Percentiles rank a stretch among this genome's conserved stretches.
Evolutionary conservation across 176 grass and related monocot genomes (phyloP).

Genomic region (Oryza brachyantha): DNA sequence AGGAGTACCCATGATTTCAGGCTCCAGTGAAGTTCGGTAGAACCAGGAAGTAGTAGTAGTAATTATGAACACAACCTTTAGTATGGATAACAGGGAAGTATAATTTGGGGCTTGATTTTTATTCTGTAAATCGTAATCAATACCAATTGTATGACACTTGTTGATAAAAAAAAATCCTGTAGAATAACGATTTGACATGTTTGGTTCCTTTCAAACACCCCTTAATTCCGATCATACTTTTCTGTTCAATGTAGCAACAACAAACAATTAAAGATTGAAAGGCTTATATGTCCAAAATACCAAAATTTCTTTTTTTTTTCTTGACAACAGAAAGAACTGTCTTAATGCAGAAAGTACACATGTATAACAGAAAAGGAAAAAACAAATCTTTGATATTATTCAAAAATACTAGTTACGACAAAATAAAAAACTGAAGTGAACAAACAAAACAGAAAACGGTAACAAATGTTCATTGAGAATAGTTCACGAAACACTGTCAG

Average conservation of each 20-base stretch:
- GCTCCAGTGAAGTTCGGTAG: background rate
- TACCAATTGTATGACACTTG: background rate
- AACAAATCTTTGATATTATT: background rate
- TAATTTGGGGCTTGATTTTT: background rate
- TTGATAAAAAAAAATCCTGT: background rate
- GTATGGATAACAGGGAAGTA: background rate
- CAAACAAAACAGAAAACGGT: background rate
- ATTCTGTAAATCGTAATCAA: background rate
- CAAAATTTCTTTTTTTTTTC: too few species aligned
- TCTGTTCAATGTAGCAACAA: background rate
- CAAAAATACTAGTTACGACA: background rate
- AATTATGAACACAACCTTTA: background rate
- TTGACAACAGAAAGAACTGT: too few species aligned
- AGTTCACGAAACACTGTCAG: too few species aligned
- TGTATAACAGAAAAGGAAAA: background rate
- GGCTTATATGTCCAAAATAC: background rate
- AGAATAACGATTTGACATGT: background rate
- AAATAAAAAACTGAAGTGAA: background rate
- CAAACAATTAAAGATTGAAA: background rate
- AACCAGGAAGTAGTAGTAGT: background rate
- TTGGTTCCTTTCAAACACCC: background rate
- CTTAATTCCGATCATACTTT: background rate
- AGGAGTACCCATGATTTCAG: background rate
- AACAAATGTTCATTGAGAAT: too few species aligned
- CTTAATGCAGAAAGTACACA: too few species aligned